phyloP scores from a whole-genome alignment of 768 basidiomycete species.

The Tulasnella sp. region DNA sequence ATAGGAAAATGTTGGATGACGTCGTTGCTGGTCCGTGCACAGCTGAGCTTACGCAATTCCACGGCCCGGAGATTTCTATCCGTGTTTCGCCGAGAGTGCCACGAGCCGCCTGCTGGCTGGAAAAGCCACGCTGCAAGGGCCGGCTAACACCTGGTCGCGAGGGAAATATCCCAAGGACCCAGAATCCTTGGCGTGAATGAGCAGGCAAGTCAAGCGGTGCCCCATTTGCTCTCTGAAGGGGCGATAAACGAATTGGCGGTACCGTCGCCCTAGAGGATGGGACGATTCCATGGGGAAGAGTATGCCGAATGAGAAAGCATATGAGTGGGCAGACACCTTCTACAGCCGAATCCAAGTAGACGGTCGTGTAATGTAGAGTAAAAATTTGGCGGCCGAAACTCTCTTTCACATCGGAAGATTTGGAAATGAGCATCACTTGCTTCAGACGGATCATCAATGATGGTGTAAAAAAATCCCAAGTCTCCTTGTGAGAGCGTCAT shows the following conservation, averaged over 20 bases:
- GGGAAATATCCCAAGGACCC: neutral
- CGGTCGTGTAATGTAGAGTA: neutral
- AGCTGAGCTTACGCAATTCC: neutral
- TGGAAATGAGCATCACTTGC: neutral
- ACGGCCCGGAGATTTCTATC: neutral
- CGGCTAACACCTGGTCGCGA: neutral
- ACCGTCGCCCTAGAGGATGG: neutral
- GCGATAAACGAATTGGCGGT: neutral
- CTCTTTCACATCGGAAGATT: neutral
- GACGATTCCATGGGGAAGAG: neutral
- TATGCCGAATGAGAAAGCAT: neutral
- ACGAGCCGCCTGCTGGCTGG: neutral
- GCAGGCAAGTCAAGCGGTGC: neutral
- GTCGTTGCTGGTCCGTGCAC: neutral
- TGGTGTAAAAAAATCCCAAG: neutral
- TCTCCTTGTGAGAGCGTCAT: neutral
- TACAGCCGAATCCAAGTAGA: neutral
- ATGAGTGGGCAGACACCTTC: neutral
- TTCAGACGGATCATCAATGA: neutral
- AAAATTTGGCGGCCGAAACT: neutral
- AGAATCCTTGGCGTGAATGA: neutral
- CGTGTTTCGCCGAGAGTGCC: neutral
- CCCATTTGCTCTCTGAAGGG: neutral
- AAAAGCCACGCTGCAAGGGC: neutral
- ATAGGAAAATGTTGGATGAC: neutral